Percentiles rank a stretch among this genome's conserved stretches.
Evolutionary conservation across 129 eudicot species (phyloP).

Genomic region (Escallonia rubra): DNA sequence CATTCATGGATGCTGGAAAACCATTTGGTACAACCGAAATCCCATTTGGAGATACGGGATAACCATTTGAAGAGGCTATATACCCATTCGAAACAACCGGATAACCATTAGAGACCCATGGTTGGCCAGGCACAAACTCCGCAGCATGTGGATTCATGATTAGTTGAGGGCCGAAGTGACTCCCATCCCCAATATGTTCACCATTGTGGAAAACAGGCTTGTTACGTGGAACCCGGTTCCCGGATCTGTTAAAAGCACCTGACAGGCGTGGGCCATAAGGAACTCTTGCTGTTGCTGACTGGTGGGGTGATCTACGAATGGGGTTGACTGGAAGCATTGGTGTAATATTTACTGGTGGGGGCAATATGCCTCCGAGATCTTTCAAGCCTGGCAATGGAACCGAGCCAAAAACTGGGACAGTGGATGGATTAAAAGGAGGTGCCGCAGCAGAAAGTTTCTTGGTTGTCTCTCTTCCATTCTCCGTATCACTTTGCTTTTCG

Average conservation of each 20-base stretch:
- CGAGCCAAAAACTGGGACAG: constrained; percentile 61
- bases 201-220: constrained; percentile 52
- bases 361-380: constrained; percentile 81
- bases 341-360: constrained; percentile 74
- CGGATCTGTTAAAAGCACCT: constrained; percentile 72
- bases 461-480: constrained; percentile 53
- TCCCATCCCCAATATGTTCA: constrained; percentile 53
- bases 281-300: constrained; percentile 92
- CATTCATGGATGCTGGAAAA: constrained; percentile 19
- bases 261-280: constrained; percentile 95
- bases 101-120: constrained; percentile 75
- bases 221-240: constrained; percentile 52
- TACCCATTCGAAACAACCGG: constrained; percentile 60
- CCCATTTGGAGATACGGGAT: constrained; percentile 53
- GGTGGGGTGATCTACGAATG: constrained; percentile 84
- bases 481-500: constrained; percentile 36
- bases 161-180: constrained; percentile 52
- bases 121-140: constrained; percentile 83
- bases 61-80: constrained; percentile 50
- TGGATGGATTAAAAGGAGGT: constrained; percentile 81
- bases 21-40: constrained; percentile 29
- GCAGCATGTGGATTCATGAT: constrained; percentile 99
- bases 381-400: constrained; percentile 53
- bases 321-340: constrained; percentile 66
- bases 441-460: constrained; percentile 96